Evolutionary conservation across 495 filamentous ascomycete genomes (phyloP).

Genomic region (Friedmanniomyces simplex): DNA sequence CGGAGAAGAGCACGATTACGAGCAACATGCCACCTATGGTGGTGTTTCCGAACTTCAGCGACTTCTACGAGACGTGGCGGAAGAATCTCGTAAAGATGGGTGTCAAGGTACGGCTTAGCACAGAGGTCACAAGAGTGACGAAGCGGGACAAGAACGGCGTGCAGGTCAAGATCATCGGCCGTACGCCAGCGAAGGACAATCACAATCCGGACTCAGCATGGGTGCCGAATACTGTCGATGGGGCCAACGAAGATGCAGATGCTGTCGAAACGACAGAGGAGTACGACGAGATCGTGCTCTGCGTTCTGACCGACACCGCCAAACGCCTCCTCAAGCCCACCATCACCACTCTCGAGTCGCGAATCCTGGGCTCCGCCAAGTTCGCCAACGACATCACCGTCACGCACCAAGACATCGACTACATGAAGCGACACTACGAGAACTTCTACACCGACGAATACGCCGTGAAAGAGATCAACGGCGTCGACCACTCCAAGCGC

Average conservation of each 20-base stretch:
- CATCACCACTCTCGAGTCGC: conserved; percentile 53
- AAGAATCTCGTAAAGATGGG: conserved; percentile 50
- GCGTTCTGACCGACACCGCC: conserved; percentile 65
- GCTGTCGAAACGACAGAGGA: conserved; percentile 33
- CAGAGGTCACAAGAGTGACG: conserved; percentile 48
- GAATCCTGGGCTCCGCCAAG: conserved; percentile 60
- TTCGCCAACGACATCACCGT: conserved; percentile 79
- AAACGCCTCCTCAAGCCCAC: conserved; percentile 52
- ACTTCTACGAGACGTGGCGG: conserved; percentile 62
- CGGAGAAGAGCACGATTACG: conserved; percentile 48
- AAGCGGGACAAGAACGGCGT: conserved; percentile 50
- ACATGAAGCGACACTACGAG: conserved; percentile 70
- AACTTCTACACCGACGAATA: conserved; percentile 46
- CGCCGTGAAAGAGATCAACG: conserved; percentile 36
- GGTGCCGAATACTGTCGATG: conserved; percentile 22
- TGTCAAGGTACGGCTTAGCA: conserved; percentile 54
- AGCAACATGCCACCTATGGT: conserved; percentile 71
- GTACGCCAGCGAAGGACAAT: conserved; percentile 30
- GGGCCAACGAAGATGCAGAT: conserved; percentile 32
- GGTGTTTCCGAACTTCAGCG: conserved; percentile 63
- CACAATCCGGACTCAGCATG: conserved; percentile 32
- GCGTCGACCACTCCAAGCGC: conserved; percentile 37
- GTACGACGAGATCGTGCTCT: conserved; percentile 67
- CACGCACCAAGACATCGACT: conserved; percentile 65
- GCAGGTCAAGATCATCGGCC: conserved; percentile 34